Percentiles rank a stretch among this genome's conserved stretches.
Conservation (phyloP, 306 rosid genomes). For the Lathyrus tuberosus region DNA sequence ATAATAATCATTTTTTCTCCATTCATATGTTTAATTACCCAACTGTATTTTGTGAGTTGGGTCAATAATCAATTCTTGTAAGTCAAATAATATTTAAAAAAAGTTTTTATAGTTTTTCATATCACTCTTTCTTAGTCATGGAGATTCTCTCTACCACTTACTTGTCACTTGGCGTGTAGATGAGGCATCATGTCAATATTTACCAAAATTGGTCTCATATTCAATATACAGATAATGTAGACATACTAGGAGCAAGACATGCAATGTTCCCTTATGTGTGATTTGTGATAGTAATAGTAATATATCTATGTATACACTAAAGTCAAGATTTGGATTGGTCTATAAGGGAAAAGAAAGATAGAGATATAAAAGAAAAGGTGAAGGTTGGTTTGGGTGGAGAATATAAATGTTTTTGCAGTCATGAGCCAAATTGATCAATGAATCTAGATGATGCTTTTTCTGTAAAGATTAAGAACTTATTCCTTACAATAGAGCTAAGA, state of each 20-base stretch:
- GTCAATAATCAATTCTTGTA: conserved; percentile 39
- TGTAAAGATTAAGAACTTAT: not conserved
- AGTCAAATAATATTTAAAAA: conserved; percentile 30
- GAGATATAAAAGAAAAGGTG: not conserved
- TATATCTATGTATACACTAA: not conserved
- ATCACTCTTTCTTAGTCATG: conserved; percentile 6
- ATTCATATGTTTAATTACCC: conserved; percentile 31
- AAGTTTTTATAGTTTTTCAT: not conserved
- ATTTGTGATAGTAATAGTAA: conserved; percentile 21
- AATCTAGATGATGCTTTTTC: not conserved
- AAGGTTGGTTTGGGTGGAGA: conserved; percentile 28
- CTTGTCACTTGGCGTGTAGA: conserved; percentile 15
- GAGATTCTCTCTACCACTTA: conserved; percentile 29
- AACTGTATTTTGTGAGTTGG: conserved; percentile 32
- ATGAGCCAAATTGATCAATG: conserved; percentile 32
- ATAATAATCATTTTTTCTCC: not conserved
- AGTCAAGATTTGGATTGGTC: conserved; percentile 34
- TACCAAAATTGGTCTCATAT: not conserved
- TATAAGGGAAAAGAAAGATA: not conserved
- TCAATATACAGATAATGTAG: conserved; percentile 42
- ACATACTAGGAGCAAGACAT: conserved; percentile 12
- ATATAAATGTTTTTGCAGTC: conserved; percentile 29
- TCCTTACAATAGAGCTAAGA: not conserved
- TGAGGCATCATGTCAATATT: conserved; percentile 33
- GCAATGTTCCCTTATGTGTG: not conserved